Base-by-base conservation (phyloP, 768 basidiomycete species). In the Pleurotus citrinopileatus region DNA sequence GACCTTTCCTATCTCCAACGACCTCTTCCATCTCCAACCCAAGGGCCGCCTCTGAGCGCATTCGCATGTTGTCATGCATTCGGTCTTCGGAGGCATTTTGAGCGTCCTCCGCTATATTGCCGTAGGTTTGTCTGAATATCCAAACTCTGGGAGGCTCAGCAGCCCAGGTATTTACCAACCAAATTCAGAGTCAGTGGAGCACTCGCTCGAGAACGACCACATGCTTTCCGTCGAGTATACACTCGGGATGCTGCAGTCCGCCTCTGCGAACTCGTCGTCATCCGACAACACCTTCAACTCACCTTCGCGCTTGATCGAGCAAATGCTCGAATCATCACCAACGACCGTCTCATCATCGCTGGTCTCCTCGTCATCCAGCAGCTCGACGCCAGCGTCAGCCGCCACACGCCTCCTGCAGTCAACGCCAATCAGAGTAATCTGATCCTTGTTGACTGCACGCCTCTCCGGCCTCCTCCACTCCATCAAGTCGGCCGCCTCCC, bases 381-480 rank as follows among this genome's bases (percentile, higher is more conserved):
- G 34, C 47, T 50, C 47, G 32, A 50, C 47, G 47, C 47, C 47
- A 50, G 47, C 47, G 47, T 50, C 47, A 34, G 47, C 47, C 29
- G 28, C 47, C 47, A 34, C 8, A 28, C 28, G 15, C 47, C 17
- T 36, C 28, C 15, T 32, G 19, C 47, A 50, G 22, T 50, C 32
- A 50, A 50, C 47, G n/a, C 32, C 32, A 23, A 50, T 29, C 29
- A 50, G 22, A 37, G 29, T 19, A 50, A 50, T 50, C 47, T 34
- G 19, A 25, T 50, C 47, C 36, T 50, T 50, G 47, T 29, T 50
- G 29, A 50, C 47, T 8, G 19, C 32, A 19, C 47, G 47, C 47
- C 28, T 50, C 47, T 50, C 29, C 15, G 26, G 29, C 20, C 32
- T 32, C 47, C 13, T 50, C 47, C 47, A 50, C 32, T 34, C 47